Evolutionary conservation across 1,139 yeast species (phyloP).

Genomic region (Blastobotrys capitulatus): DNA sequence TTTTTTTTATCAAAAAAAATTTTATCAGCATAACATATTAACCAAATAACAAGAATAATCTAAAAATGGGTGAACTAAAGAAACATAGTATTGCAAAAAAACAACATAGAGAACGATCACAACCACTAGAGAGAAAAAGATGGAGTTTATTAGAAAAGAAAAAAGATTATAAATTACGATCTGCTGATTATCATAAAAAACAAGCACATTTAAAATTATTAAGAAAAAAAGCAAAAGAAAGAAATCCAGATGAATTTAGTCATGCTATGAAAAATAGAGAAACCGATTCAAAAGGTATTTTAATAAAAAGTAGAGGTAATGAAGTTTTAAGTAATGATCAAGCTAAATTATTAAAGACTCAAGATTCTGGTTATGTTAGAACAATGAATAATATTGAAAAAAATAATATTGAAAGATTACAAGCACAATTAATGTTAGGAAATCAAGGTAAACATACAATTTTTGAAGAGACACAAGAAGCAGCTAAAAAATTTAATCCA

Average conservation of each 20-base stretch:
- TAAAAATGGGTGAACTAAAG: slow-evolving; percentile 52
- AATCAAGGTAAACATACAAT: slow-evolving; percentile 63
- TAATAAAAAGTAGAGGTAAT: slow-evolving; percentile 61
- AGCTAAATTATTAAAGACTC: slow-evolving; percentile 77
- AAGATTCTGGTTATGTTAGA: slow-evolving; percentile 79
- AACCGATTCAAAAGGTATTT: slow-evolving; percentile 64
- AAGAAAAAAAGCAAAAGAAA: slow-evolving; percentile 60
- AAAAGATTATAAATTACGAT: slow-evolving; percentile 86
- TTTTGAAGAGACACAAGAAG: slow-evolving; percentile 62
- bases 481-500: slow-evolving; percentile 55
- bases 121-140: slow-evolving; percentile 63
- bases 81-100: slow-evolving; percentile 91
- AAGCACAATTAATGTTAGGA: slow-evolving; percentile 48
- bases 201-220: slow-evolving; percentile 78
- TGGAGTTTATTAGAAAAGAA: slow-evolving; percentile 90
- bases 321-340: slow-evolving; percentile 64
- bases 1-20: slow-evolving; percentile 4
- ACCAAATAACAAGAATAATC: neutral
- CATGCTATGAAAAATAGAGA: slow-evolving; percentile 77
- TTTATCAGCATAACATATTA: too few species aligned
- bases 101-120: slow-evolving; percentile 92
- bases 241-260: slow-evolving; percentile 95
- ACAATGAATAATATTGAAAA: slow-evolving; percentile 68
- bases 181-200: slow-evolving; percentile 82
- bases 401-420: slow-evolving; percentile 56